Conservation (phyloP, 257 asterid genomes). For the Jaltomata sinuosa region DNA sequence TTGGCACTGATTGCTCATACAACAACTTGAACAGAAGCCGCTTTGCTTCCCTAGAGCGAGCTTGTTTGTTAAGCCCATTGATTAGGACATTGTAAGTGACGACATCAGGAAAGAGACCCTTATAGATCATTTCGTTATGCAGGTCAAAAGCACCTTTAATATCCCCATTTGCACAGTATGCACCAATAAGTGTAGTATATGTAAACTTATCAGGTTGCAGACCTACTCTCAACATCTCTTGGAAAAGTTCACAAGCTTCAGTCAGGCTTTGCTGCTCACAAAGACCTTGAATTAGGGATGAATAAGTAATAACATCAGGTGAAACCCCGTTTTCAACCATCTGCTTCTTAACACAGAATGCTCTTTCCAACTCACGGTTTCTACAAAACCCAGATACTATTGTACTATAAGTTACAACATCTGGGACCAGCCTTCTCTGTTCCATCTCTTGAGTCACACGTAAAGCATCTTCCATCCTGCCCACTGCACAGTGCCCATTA, state of each 20-base stretch:
- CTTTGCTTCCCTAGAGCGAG: conserved; percentile 69
- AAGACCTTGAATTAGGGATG: conserved; percentile 79
- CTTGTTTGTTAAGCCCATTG: conserved; percentile 61
- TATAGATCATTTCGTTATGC: conserved; percentile 65
- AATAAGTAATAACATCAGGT: conserved; percentile 68
- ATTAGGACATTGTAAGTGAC: conserved; percentile 84
- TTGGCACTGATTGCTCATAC: conserved; percentile 49
- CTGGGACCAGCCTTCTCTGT: conserved; percentile 45
- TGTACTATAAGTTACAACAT: conserved; percentile 79
- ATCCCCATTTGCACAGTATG: conserved; percentile 61
- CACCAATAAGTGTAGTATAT: conserved; percentile 72
- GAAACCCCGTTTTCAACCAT: conserved; percentile 60
- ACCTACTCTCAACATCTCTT: conserved; percentile 55
- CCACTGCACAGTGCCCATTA: conserved; percentile 66
- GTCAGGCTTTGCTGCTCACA: conserved; percentile 47
- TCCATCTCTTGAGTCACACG: conserved; percentile 42
- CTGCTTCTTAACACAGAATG: conserved; percentile 54
- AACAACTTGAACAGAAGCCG: conserved; percentile 57
- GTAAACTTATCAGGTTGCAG: conserved; percentile 68
- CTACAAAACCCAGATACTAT: conserved; percentile 56
- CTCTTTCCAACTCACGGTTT: conserved; percentile 48
- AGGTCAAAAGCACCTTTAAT: conserved; percentile 44
- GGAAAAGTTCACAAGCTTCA: conserved; percentile 62
- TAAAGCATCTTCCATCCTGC: conserved; percentile 50
- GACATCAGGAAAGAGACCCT: conserved; percentile 72